Conservation (phyloP, 2,329 filamentous ascomycete genomes). For the Atkinsonella texensis region DNA sequence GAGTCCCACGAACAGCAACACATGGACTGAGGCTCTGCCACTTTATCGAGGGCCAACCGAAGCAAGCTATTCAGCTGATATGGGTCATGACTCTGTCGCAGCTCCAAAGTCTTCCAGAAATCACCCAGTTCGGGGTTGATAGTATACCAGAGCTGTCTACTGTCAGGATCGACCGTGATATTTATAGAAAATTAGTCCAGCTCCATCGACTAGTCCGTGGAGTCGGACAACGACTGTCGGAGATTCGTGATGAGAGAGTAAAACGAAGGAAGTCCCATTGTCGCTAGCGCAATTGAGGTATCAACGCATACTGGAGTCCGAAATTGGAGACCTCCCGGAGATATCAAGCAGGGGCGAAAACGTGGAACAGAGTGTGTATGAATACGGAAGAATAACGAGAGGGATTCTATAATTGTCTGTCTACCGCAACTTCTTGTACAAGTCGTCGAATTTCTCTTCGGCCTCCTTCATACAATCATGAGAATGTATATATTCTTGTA, state of each 20-base stretch:
- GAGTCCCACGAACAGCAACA: conserved; percentile 14
- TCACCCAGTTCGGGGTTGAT: background rate
- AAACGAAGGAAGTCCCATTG: background rate
- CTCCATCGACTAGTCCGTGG: conserved; percentile 4
- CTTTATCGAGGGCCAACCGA: background rate
- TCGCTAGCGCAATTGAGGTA: conserved; percentile 5
- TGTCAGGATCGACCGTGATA: conserved; percentile 3
- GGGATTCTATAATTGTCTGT: conserved; percentile 35
- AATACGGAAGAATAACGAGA: conserved; percentile 46
- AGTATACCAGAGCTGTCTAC: background rate
- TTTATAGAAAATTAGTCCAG: background rate
- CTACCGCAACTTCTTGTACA: conserved; percentile 22
- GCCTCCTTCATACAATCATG: conserved; percentile 47
- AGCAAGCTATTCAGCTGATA: background rate
- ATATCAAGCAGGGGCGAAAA: conserved; percentile 5
- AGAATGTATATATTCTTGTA: conserved; percentile 53
- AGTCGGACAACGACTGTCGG: conserved; percentile 1
- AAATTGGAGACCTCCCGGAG: conserved; percentile 5
- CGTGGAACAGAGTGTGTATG: conserved; percentile 23
- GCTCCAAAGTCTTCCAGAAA: background rate
- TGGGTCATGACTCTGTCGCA: background rate
- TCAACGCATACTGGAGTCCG: conserved; percentile 7
- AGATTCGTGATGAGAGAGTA: conserved; percentile 4
- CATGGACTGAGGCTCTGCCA: background rate
- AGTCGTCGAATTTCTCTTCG: conserved; percentile 36